These are phyloP conservation scores for Alternaria sp. DNA, from an alignment of 2,329 filamentous ascomycete genomes.

Conservation along the genomic window DNA sequence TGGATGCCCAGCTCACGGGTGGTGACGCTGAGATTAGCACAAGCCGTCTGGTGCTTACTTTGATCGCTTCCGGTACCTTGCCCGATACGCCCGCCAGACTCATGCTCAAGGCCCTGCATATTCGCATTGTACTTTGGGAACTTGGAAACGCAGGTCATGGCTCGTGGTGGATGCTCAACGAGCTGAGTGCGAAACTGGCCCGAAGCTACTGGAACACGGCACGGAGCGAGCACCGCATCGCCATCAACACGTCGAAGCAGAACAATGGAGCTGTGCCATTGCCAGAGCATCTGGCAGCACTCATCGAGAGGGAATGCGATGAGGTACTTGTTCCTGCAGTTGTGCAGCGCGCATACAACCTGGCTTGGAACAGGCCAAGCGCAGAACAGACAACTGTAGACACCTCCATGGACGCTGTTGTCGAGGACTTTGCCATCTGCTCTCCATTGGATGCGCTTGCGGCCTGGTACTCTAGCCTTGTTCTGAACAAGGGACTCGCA, in stretches of 20 bases:
- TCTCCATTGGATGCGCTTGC: conserved; percentile 89
- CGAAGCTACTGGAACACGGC: conserved; percentile 83
- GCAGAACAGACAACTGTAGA: conserved; percentile 70
- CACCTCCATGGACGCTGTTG: conserved; percentile 79
- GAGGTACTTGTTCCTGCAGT: conserved; percentile 79
- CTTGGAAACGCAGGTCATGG: conserved; percentile 70
- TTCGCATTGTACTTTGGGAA: conserved; percentile 87
- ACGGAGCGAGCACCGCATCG: conserved; percentile 64
- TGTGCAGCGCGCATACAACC: conserved; percentile 84
- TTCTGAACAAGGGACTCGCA: conserved; percentile 72
- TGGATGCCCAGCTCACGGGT: conserved; percentile 90
- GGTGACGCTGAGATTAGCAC: conserved; percentile 90
- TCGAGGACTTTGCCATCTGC: conserved; percentile 82
- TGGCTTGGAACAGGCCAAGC: conserved; percentile 85
- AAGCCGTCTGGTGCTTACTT: conserved; percentile 81
- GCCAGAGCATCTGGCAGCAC: conserved; percentile 75
- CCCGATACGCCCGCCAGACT: conserved; percentile 81
- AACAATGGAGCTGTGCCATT: conserved; percentile 69
- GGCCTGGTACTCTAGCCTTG: conserved; percentile 84
- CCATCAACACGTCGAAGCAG: conserved; percentile 45
- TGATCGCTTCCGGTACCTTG: conserved; percentile 86
- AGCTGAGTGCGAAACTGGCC: conserved; percentile 75
- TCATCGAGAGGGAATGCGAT: conserved; percentile 81
- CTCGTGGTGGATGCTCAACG: conserved; percentile 68
- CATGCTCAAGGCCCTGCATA: conserved; percentile 91